Conservation (phyloP, 2,329 filamentous ascomycete genomes). For the Fusarium mundagurra region DNA sequence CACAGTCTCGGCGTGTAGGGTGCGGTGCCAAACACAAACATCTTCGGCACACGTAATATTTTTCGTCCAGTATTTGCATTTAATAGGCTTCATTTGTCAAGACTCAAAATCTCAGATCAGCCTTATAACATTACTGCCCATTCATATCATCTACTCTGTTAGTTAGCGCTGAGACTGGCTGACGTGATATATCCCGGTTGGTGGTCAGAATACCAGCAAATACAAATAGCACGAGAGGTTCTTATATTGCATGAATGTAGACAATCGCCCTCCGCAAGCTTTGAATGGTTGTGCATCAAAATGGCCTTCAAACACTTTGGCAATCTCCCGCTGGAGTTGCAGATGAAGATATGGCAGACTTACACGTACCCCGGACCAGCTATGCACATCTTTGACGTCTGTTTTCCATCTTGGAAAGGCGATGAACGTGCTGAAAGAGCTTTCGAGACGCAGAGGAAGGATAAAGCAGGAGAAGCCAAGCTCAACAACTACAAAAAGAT, state of each 20-base stretch:
- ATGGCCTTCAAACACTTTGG: slow-evolving; percentile 39
- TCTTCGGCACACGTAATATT: not conserved
- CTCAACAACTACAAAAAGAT: slow-evolving; percentile 25
- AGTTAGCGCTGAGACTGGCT: slow-evolving; percentile 33
- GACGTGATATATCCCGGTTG: not conserved
- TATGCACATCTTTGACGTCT: slow-evolving; percentile 45
- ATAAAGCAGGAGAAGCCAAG: not conserved
- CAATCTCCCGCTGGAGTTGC: slow-evolving; percentile 37
- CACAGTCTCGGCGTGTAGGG: not conserved
- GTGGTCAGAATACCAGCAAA: not conserved
- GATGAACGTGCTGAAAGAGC: slow-evolving; percentile 16
- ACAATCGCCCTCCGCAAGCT: too few relatives aligned
- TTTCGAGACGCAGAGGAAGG: slow-evolving; percentile 5
- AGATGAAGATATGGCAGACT: slow-evolving; percentile 38
- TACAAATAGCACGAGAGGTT: not conserved
- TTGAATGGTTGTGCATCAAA: not conserved
- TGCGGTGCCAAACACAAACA: not conserved
- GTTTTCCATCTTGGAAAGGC: slow-evolving; percentile 39
- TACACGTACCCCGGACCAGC: slow-evolving; percentile 26
- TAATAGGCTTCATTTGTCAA: not conserved
- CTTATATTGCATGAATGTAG: not conserved
- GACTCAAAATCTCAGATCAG: not conserved
- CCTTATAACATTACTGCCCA: not conserved
- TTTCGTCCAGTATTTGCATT: not conserved
- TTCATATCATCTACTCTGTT: not conserved